Conservation (phyloP, 1,284 basidiomycete species). For the Coniferiporia sulphurascens region DNA sequence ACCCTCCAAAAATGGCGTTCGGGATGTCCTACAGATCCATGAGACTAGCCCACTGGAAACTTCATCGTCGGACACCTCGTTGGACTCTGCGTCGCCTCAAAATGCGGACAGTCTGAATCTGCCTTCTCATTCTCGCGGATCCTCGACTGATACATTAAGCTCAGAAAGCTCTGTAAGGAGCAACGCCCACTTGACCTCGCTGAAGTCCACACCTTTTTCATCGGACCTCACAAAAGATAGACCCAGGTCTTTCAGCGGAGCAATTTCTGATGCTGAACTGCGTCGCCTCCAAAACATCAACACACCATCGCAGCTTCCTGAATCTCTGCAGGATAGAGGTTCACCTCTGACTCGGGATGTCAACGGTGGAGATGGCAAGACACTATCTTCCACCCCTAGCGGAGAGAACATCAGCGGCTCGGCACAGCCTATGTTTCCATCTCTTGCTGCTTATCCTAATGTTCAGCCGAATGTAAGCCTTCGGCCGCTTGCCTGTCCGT, state of each 20-base stretch:
- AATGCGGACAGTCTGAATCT: conserved; percentile 56
- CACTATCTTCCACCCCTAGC: conserved; percentile 43
- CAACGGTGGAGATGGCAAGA: conserved; percentile 22
- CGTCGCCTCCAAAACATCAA: conserved; percentile 61
- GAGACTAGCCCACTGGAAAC: conserved; percentile 69
- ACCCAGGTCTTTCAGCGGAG: conserved; percentile 75
- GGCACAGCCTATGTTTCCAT: conserved; percentile 69
- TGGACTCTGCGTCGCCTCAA: conserved; percentile 63
- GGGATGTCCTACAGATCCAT: conserved; percentile 48
- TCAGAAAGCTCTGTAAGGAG: conserved; percentile 46
- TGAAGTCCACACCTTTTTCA: conserved; percentile 43
- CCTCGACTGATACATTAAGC: conserved; percentile 67
- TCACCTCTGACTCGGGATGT: conserved; percentile 15
- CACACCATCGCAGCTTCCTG: conserved; percentile 16
- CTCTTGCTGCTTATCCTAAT: conserved; percentile 42
- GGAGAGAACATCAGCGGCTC: conserved; percentile 36
- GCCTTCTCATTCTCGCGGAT: conserved; percentile 66
- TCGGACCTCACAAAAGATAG: conserved; percentile 61
- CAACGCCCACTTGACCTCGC: conserved; percentile 48
- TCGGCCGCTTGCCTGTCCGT: not conserved
- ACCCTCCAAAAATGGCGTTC: conserved; percentile 48
- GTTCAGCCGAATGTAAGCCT: conserved; percentile 24
- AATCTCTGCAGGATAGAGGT: conserved; percentile 16
- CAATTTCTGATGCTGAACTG: conserved; percentile 63
- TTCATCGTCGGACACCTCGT: conserved; percentile 55